Evolutionary conservation across 345 rosid species (phyloP).

Genomic region (Camelina neglecta): DNA sequence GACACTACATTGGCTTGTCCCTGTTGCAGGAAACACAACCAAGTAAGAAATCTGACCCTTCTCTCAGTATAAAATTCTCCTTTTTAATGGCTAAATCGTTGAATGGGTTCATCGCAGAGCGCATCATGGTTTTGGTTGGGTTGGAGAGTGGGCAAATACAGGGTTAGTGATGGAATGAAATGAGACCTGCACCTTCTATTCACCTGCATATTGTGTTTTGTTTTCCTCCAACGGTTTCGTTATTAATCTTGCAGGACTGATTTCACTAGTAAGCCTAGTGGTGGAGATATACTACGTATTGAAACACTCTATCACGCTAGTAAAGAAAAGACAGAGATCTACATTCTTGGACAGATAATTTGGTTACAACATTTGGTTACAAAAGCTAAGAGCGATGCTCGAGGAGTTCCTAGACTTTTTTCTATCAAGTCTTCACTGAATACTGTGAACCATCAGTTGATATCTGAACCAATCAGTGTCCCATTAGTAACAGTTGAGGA

Average conservation of each 20-base stretch:
- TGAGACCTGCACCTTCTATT: conserved; percentile 17
- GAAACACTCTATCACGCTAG: conserved; percentile 92
- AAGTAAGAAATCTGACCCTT: conserved; percentile 60
- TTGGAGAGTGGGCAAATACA: conserved; percentile 96
- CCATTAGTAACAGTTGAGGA: conserved; percentile 49
- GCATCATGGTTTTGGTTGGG: conserved; percentile 84
- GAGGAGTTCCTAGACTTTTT: conserved; percentile 36
- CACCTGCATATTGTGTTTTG: background rate
- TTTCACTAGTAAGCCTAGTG: conserved; percentile 52
- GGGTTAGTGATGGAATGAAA: conserved; percentile 60
- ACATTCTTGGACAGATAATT: conserved; percentile 74
- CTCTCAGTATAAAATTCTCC: background rate
- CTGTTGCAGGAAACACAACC: conserved; percentile 85
- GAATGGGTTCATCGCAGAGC: conserved; percentile 56
- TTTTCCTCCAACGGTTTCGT: conserved; percentile 6
- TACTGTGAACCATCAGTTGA: conserved; percentile 36
- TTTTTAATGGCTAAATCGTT: conserved; percentile 25
- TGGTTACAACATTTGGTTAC: conserved; percentile 85
- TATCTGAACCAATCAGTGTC: conserved; percentile 38
- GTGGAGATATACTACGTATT: conserved; percentile 64
- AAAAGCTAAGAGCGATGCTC: conserved; percentile 46
- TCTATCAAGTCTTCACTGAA: conserved; percentile 32
- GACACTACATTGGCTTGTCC: conserved; percentile 97
- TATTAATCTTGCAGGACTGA: conserved; percentile 59
- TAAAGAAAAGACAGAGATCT: conserved; percentile 75